phyloP scores from a whole-genome alignment of 2,329 filamentous ascomycete genomes.

The Fusarium buxicola region DNA sequence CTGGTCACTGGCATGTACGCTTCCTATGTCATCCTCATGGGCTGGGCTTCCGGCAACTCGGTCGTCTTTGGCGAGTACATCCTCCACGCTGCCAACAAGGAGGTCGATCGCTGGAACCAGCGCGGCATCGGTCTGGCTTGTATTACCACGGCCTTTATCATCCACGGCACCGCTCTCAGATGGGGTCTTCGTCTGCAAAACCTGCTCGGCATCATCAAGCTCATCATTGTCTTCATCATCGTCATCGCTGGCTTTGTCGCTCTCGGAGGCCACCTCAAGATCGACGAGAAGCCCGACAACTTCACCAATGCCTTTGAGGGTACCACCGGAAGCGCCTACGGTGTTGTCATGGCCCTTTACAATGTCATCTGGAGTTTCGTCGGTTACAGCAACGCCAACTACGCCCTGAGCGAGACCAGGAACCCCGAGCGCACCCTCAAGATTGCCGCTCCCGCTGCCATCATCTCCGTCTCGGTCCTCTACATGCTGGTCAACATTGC shows the following conservation, averaged over 20 bases:
- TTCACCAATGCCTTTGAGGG: conserved; percentile 73
- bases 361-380: conserved; percentile 79
- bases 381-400: conserved; percentile 76
- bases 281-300: conserved; percentile 70
- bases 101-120: conserved; percentile 75
- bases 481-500: conserved; percentile 77
- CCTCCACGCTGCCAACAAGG: conserved; percentile 70
- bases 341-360: conserved; percentile 76
- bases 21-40: conserved; percentile 71
- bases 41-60: conserved; percentile 74
- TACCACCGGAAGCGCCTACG: conserved; percentile 74
- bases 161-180: conserved; percentile 72
- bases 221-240: conserved; percentile 74
- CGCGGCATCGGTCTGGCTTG: conserved; percentile 74
- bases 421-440: conserved; percentile 74
- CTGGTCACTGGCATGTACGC: conserved; percentile 70
- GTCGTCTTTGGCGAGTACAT: conserved; percentile 79
- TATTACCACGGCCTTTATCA: conserved; percentile 72
- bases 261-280: conserved; percentile 69
- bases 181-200: conserved; percentile 78
- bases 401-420: conserved; percentile 72
- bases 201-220: conserved; percentile 72
- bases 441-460: conserved; percentile 71
- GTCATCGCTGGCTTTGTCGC: conserved; percentile 71
- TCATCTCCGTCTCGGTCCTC: conserved; percentile 67